Evolutionary conservation across 805 yeast species (phyloP).

Genomic region (Candida dajiaensis): DNA sequence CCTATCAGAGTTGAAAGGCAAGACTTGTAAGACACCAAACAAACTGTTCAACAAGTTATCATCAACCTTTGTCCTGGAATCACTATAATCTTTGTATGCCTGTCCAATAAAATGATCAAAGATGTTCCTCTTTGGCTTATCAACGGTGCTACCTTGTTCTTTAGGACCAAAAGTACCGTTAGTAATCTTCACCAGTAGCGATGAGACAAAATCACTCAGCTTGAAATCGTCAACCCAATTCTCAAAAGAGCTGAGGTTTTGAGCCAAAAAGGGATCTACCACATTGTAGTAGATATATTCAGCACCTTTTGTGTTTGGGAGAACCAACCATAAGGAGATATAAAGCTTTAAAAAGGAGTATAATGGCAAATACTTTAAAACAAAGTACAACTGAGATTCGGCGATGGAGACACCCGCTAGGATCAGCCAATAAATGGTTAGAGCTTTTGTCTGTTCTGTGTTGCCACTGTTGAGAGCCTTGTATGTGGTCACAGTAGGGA

Average conservation of each 20-base stretch:
- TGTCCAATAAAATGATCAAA: neutral
- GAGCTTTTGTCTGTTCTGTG: constrained; percentile 29
- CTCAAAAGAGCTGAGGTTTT: constrained; percentile 32
- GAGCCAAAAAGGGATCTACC: constrained; percentile 32
- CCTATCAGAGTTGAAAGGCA: neutral
- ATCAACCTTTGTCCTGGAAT: neutral
- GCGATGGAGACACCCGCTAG: constrained; percentile 35
- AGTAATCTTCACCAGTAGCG: neutral
- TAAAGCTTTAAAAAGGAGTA: constrained; percentile 42
- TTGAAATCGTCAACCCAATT: constrained; percentile 3
- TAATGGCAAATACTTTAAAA: constrained; percentile 51
- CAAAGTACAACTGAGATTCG: constrained; percentile 36
- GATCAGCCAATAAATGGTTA: constrained; percentile 67
- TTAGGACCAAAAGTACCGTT: neutral
- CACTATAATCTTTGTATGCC: neutral
- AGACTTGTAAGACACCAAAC: neutral
- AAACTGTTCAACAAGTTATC: constrained; percentile 3
- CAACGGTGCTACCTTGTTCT: neutral
- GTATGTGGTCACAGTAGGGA: constrained; percentile 59
- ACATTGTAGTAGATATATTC: constrained; percentile 31
- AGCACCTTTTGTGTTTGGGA: constrained; percentile 45
- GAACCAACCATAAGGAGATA: constrained; percentile 55
- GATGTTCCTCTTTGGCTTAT: neutral
- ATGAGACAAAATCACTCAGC: neutral
- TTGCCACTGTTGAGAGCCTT: constrained; percentile 41